Conservation (phyloP, 2,329 filamentous ascomycete species). For the Aspergillus sclerotialis region DNA sequence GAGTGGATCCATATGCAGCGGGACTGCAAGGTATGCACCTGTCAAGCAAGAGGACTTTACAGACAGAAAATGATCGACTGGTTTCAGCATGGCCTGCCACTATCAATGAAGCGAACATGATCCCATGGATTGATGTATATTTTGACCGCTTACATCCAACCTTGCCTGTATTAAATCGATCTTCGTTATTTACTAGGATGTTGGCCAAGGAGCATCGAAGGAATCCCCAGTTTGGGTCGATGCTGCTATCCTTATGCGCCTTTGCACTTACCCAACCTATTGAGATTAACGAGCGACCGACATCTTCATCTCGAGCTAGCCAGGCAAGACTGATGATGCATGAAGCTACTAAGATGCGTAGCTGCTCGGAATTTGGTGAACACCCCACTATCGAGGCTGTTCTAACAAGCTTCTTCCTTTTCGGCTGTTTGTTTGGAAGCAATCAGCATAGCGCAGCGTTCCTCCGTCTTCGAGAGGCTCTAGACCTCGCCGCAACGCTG, state of each 20-base stretch:
- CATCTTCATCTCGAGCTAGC: slow-evolving; percentile 25
- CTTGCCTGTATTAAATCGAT: slow-evolving; percentile 34
- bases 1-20: slow-evolving; percentile 13
- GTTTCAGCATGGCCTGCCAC: slow-evolving; percentile 31
- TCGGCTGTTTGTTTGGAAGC: slow-evolving; percentile 62
- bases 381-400: slow-evolving; percentile 35
- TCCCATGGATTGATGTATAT: slow-evolving; percentile 37
- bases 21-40: slow-evolving; percentile 13
- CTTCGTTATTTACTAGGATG: slow-evolving; percentile 36
- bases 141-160: slow-evolving; percentile 40
- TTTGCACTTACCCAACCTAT: slow-evolving; percentile 41
- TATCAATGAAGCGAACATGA: slow-evolving; percentile 36
- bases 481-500: slow-evolving; percentile 35
- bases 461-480: slow-evolving; percentile 68
- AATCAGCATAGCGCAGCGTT: slow-evolving; percentile 71
- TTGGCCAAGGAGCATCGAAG: slow-evolving; percentile 36
- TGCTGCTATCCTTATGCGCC: slow-evolving; percentile 36
- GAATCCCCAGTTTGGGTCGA: slow-evolving; percentile 37
- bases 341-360: slow-evolving; percentile 38
- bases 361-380: slow-evolving; percentile 35
- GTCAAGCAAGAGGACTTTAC: slow-evolving; percentile 12
- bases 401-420: slow-evolving; percentile 70
- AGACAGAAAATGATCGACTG: slow-evolving; percentile 12
- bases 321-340: slow-evolving; percentile 38
- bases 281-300: slow-evolving; percentile 35